Base-by-base conservation (phyloP, 495 filamentous ascomycete genomes). In the Zalerion maritima region DNA sequence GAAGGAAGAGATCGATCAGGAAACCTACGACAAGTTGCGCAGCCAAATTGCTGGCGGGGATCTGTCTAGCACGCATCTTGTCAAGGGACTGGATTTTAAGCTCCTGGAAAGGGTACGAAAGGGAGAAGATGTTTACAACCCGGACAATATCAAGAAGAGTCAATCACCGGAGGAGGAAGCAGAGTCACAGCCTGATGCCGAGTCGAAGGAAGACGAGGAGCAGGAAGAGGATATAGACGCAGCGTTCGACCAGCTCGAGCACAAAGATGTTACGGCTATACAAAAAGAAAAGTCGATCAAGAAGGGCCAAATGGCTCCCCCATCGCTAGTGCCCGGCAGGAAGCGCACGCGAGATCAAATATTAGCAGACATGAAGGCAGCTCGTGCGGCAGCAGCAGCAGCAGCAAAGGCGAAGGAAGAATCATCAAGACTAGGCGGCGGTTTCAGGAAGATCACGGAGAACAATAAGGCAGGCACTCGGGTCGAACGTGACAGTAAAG, bases 51-150 rank as follows among this genome's bases (percentile, higher is more conserved):
- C 84, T 3, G 86, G 85, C 2, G 87, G 85, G 4, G 82, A 92
- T 46, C 46, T 83, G 17, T 54, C 54, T 2, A 78, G 75, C 41
- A 87, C 81, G 20, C 81, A 91, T 64, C 55, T 94, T 43, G 73
- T 94, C 18, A 96, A 94, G 52, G 89, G 89, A 2, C 52, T 97
- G 34, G 91, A 97, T 54, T 78, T 76, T 43, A 73, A 73, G 50
- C 53, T 97, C 12, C 54, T 97, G 26, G 71, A 77, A 49, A 65
- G 78, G 43, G 65, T 84, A 17, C 67, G 62, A 40, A 69, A 63
- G 28, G 81, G 81, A 4, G 81, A 87, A 50, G 73, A 87, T 58
- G 64, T 86, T 9, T 65, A 67, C 37, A 38, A 32, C 17, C 10
- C 38, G 36, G 25, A 24, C 26, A n/a, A n/a, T n/a, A n/a, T n/a